Evolutionary conservation across 1,284 basidiomycete species (phyloP).

Genomic region (Leccinum glutinopallens): DNA sequence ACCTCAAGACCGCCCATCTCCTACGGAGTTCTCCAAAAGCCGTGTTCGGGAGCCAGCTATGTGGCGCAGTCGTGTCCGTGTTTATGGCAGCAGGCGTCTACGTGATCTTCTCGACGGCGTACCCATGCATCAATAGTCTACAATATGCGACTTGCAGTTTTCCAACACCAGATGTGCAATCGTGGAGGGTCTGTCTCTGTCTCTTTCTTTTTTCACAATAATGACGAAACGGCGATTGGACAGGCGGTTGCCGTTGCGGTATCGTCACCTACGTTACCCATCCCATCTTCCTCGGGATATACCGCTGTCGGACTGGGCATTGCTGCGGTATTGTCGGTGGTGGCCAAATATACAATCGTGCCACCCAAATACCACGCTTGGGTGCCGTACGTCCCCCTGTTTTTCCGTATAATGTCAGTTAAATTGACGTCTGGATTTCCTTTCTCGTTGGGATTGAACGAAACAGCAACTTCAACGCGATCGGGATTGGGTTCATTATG

Average conservation of each 20-base stretch:
- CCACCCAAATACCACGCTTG: slow-evolving; percentile 20
- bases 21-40: slow-evolving; percentile 65
- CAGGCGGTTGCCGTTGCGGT: slow-evolving; percentile 17
- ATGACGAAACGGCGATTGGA: neutral
- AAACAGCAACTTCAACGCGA: slow-evolving; percentile 2
- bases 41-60: slow-evolving; percentile 66
- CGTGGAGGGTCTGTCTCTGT: slow-evolving; percentile 35
- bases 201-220: no score
- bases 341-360: slow-evolving; percentile 19
- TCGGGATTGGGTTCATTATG: slow-evolving; percentile 5
- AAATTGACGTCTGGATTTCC: neutral
- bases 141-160: slow-evolving; percentile 25
- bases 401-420: neutral
- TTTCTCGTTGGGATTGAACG: neutral
- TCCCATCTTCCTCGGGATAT: slow-evolving; percentile 19
- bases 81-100: slow-evolving; percentile 24
- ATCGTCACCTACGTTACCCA: slow-evolving; percentile 18
- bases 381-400: slow-evolving; percentile 19
- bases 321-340: slow-evolving; percentile 15
- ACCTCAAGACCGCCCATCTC: slow-evolving; percentile 73
- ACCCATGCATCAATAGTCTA: slow-evolving; percentile 62
- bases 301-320: slow-evolving; percentile 18
- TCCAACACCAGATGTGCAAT: slow-evolving; percentile 28
- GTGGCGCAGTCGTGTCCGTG: slow-evolving; percentile 25
- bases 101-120: slow-evolving; percentile 57